phyloP scores from a whole-genome alignment of 148 eudicot genomes.

The Limonium bicolor region DNA sequence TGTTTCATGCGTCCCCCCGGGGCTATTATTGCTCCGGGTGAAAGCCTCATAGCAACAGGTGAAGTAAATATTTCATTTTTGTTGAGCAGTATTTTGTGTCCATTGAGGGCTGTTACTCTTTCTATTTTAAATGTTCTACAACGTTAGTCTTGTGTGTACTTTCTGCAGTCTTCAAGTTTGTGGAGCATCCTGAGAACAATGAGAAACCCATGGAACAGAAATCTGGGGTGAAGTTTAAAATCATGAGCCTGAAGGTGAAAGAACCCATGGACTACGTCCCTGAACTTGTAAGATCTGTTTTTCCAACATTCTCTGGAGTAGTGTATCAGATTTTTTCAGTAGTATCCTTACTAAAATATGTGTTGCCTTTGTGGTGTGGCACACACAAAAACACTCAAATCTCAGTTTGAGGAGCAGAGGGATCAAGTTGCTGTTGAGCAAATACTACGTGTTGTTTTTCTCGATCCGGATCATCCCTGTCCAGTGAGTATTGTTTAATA shows the following conservation, averaged over 20 bases:
- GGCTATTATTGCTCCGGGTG: constrained; percentile 82
- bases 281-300: constrained; percentile 47
- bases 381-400: no score
- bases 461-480: constrained; percentile 65
- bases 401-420: constrained; percentile 93
- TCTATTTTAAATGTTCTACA: constrained; percentile 1
- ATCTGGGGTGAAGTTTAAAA: constrained; percentile 69
- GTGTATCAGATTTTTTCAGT: not conserved
- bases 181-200: constrained; percentile 78
- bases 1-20: constrained; percentile 98
- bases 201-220: constrained; percentile 68
- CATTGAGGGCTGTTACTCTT: not conserved
- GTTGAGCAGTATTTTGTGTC: not conserved
- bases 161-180: constrained; percentile 69
- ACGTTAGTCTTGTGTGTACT: no score
- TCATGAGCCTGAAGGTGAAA: constrained; percentile 80
- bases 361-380: no score
- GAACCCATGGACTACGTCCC: constrained; percentile 70
- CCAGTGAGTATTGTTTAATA: constrained; percentile 37
- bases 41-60: constrained; percentile 80
- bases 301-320: no score
- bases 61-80: constrained; percentile 5
- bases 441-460: constrained; percentile 78
- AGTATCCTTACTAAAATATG: no score
- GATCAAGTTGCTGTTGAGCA: constrained; percentile 89